Percentiles rank a stretch among this genome's conserved stretches.
These are phyloP conservation scores for Pseudozyma tsukubaensis DNA, from an alignment of 1,284 basidiomycete genomes.

Conservation along the genomic window DNA sequence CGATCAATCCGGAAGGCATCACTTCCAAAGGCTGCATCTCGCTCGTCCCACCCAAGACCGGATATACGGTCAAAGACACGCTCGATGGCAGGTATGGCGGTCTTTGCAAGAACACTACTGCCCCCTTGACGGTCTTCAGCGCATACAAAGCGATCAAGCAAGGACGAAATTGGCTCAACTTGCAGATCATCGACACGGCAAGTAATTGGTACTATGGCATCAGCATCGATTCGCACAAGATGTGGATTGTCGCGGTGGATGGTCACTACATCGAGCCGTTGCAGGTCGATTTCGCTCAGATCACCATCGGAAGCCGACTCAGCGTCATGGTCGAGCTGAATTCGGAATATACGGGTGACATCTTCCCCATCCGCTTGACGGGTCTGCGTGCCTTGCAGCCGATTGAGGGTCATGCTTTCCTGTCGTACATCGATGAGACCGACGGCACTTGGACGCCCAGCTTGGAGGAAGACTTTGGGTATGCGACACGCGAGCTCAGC, in stretches of 20 bases:
- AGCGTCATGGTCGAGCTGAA: conserved; percentile 55
- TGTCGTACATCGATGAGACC: conserved; percentile 45
- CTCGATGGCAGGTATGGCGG: conserved; percentile 49
- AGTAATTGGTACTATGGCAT: conserved; percentile 46
- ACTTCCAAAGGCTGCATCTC: conserved; percentile 56
- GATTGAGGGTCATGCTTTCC: conserved; percentile 48
- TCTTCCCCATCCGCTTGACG: conserved; percentile 49
- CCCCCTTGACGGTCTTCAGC: conserved; percentile 42
- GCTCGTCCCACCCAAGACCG: conserved; percentile 43
- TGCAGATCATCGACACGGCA: conserved; percentile 40
- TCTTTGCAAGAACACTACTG: conserved; percentile 46
- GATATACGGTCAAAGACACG: conserved; percentile 36
- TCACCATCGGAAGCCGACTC: conserved; percentile 48
- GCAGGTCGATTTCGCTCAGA: conserved; percentile 42
- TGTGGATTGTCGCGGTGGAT: conserved; percentile 52
- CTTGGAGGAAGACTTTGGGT: conserved; percentile 40
- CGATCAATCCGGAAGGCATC: conserved; percentile 37
- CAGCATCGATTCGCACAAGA: conserved; percentile 32
- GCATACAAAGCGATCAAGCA: conserved; percentile 34
- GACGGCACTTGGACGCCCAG: conserved; percentile 23
- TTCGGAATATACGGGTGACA: conserved; percentile 12
- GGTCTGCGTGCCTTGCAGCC: conserved; percentile 46
- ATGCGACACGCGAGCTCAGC: conserved; percentile 18
- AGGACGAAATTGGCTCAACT: conserved; percentile 43
- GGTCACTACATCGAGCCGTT: conserved; percentile 47